Base-by-base conservation (phyloP, 352 stramenopile genomes). In the Globisporangium irregulare region DNA sequence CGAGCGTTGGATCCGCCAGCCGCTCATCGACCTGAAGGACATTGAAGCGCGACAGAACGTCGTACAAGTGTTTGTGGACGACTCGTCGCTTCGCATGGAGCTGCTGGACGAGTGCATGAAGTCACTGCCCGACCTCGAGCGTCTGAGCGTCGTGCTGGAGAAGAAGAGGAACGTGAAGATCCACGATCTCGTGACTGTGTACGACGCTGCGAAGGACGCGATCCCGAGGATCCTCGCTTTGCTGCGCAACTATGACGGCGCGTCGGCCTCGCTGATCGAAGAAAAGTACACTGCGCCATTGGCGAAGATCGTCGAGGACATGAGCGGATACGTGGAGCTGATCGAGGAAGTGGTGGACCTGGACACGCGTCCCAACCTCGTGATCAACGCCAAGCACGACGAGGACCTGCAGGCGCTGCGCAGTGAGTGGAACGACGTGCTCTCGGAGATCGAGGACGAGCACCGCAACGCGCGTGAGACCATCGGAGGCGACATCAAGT, bases 1-100 rank as follows among this genome's bases (percentile, higher is more conserved):
- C 27, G 90, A 98, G 75, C 82, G 95, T n/a, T 99, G 98, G 98
- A 92, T 99, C 59, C 84, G 96, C 55, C 97, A 99, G 78, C 98
- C 98, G 24, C 82, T 99, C 24, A 72, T 98, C 0, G 80, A 99
- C 66, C 72, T 96, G 1, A 68, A 76, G 9, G 70, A 82, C 20
- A 98, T 99, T 68, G 66, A 84, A 24, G 73, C 73, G 29, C 88
- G 97, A 34, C 95, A 99, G 68, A 86, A 97, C 64, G 71, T 97
- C 14, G 96, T 99, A 6, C 84, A 92, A 50, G 73, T 90, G 25
- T 97, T 99, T 73, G 85, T 99, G 18, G 82, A 98, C 53, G 84
- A 98, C 15, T 73, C 83, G 14, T 89, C 84, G 0, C 67, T 96
- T 25, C 88, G 91, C 29, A 94, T 97, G 75, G 87, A 95, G 68